phyloP scores from a whole-genome alignment of 2,329 filamentous ascomycete genomes.

The Coniochaeta prunicola region DNA sequence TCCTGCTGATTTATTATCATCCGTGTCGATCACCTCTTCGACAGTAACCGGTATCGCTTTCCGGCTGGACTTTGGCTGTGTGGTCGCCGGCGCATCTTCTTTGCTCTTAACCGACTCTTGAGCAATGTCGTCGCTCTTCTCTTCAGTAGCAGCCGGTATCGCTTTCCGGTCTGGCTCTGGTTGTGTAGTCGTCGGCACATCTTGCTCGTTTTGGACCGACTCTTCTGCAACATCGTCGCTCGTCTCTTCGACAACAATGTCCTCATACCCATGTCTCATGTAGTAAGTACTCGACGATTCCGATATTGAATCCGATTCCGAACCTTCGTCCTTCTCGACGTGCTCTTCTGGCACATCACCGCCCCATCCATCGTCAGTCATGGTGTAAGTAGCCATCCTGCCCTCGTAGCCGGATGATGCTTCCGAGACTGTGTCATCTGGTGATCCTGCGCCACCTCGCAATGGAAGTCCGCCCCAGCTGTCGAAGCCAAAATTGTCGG shows the following conservation, averaged over 20 bases:
- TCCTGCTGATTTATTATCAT: not conserved
- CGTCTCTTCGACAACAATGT: no score
- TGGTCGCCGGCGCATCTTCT: not conserved
- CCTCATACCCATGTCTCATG: no score
- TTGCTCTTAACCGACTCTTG: not conserved
- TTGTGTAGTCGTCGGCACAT: no score
- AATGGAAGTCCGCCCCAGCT: not conserved
- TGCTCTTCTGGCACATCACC: not conserved
- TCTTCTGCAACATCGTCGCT: no score
- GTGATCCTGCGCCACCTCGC: not conserved
- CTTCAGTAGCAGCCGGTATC: not conserved
- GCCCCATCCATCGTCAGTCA: not conserved
- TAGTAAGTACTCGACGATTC: no score
- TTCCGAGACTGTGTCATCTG: not conserved
- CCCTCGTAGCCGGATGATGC: not conserved
- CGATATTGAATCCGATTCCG: not conserved
- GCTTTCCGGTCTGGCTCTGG: no score
- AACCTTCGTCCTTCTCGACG: not conserved
- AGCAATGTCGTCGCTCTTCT: not conserved
- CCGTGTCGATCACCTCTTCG: not conserved
- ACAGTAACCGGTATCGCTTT: not conserved
- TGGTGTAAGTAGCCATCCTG: not conserved
- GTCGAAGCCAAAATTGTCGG: not conserved
- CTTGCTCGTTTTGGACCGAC: no score
- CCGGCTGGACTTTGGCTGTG: not conserved